Percentiles rank a stretch among this genome's conserved stretches.
Evolutionary conservation across 306 rosid genomes (phyloP).

Genomic region (Rosa rugosa): DNA sequence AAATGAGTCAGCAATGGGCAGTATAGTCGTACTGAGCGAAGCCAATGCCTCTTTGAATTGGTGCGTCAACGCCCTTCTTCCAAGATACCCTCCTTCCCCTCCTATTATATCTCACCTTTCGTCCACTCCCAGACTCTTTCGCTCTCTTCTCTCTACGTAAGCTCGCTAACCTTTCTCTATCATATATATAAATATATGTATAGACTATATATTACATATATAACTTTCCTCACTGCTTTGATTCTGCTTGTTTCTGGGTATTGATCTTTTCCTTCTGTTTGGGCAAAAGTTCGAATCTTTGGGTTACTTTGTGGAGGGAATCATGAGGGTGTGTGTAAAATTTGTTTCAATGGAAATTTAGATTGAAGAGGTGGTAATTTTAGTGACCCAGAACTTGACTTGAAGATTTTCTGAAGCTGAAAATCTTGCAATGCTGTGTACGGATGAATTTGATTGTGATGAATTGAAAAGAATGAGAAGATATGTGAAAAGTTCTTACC

Average conservation of each 20-base stretch:
- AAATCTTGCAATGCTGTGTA: not conserved
- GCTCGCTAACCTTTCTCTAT: conserved; percentile 3
- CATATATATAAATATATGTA: too few relatives aligned
- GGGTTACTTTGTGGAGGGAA: not conserved
- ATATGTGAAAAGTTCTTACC: not conserved
- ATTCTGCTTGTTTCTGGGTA: conserved; percentile 2
- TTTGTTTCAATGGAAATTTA: not conserved
- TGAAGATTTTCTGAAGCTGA: not conserved
- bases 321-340: not conserved
- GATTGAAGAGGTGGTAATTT: not conserved
- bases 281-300: not conserved
- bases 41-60: conserved; percentile 2
- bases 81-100: conserved; percentile 12
- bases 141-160: conserved; percentile 20
- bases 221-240: not conserved
- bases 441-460: not conserved
- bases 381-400: not conserved
- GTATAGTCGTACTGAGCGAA: not conserved
- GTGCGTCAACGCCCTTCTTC: conserved; percentile 12
- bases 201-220: not conserved
- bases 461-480: not conserved
- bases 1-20: conserved; percentile 20
- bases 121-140: not conserved
- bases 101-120: not conserved
- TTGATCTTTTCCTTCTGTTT: not conserved